These are phyloP conservation scores for Fusarium devonianum DNA, from an alignment of 2,329 filamentous ascomycete species.

Conservation along the genomic window DNA sequence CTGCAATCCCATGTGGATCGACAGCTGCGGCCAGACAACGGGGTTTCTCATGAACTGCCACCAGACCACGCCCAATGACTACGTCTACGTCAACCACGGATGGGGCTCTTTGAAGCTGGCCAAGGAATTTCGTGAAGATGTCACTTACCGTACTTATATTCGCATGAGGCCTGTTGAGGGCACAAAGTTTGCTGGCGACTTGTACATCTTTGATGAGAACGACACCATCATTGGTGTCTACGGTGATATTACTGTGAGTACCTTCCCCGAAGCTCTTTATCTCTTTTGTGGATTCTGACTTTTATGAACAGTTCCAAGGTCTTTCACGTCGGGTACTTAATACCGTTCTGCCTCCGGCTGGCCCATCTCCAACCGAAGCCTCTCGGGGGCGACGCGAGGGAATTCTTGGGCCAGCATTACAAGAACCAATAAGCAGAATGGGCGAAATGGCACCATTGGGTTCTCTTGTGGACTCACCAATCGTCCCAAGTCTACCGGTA, in stretches of 20 bases:
- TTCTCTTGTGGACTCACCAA: too few species aligned
- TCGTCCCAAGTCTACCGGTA: not conserved
- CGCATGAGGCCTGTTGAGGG: not conserved
- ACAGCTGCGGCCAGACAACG: not conserved
- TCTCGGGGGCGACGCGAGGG: not conserved
- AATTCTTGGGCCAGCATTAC: not conserved
- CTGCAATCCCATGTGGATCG: not conserved
- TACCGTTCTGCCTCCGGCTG: not conserved
- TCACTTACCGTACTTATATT: constrained; percentile 1
- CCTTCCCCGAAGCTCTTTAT: not conserved
- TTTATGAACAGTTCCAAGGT: constrained; percentile 6
- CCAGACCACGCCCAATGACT: not conserved
- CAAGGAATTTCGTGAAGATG: not conserved
- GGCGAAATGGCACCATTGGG: too few species aligned
- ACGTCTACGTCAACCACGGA: constrained; percentile 4
- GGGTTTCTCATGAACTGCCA: constrained; percentile 10
- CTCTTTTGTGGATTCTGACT: too few species aligned
- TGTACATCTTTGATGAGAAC: not conserved
- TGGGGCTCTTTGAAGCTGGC: constrained; percentile 1
- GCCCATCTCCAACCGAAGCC: not conserved
- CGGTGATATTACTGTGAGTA: not conserved
- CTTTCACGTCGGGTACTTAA: constrained; percentile 3
- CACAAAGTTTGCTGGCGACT: not conserved
- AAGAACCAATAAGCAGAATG: not conserved
- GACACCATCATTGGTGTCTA: not conserved